Conservation (phyloP, 2,329 filamentous ascomycete species). For the Aspergillus sp. region DNA sequence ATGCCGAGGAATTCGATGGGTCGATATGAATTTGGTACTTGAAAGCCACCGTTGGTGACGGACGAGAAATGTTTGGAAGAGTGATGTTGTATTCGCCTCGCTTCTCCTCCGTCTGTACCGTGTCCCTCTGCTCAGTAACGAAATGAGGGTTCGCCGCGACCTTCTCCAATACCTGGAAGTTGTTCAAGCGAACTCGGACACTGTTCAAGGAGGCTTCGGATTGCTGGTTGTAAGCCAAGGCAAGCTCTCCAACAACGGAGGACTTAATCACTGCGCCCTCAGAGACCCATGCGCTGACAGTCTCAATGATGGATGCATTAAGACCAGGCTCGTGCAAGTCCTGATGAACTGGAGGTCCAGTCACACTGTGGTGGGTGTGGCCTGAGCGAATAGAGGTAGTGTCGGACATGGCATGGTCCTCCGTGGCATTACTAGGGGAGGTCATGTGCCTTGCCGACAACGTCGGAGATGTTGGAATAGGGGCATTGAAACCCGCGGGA, state of each 20-base stretch:
- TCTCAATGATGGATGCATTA: slow-evolving; percentile 85
- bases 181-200: slow-evolving; percentile 74
- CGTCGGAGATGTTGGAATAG: slow-evolving; percentile 31
- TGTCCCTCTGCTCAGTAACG: slow-evolving; percentile 54
- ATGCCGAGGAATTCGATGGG: slow-evolving; percentile 46
- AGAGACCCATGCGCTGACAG: slow-evolving; percentile 77
- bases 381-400: slow-evolving; percentile 87
- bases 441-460: slow-evolving; percentile 32
- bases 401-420: slow-evolving; percentile 68
- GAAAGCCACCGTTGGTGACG: slow-evolving; percentile 66
- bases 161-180: slow-evolving; percentile 80
- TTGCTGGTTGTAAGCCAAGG: slow-evolving; percentile 65
- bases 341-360: slow-evolving; percentile 67
- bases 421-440: slow-evolving; percentile 49
- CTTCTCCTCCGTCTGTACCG: slow-evolving; percentile 45
- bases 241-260: slow-evolving; percentile 79
- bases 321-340: slow-evolving; percentile 74
- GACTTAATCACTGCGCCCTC: slow-evolving; percentile 63
- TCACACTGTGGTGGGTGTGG: slow-evolving; percentile 64
- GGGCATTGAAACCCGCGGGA: slow-evolving; percentile 19
- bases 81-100: slow-evolving; percentile 76
- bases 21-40: slow-evolving; percentile 83
- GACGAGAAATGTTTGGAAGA: slow-evolving; percentile 62
- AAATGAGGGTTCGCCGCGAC: slow-evolving; percentile 93
- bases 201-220: slow-evolving; percentile 32